phyloP scores from a whole-genome alignment of 257 asterid genomes.

The Sherardia arvensis region DNA sequence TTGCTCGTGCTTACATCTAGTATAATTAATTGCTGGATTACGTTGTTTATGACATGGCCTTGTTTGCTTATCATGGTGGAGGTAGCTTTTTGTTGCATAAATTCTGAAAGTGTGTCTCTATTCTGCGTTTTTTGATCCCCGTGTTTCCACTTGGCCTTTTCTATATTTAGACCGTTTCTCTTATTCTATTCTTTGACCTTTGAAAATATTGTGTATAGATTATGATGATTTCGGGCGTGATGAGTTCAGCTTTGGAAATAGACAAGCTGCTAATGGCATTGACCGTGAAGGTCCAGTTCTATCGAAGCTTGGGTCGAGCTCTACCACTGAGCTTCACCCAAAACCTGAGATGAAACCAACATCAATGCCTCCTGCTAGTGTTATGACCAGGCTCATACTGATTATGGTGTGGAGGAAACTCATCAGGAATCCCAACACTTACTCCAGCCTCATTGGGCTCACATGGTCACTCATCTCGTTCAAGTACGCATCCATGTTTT shows the following conservation, averaged over 20 bases:
- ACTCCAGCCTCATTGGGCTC: conserved; percentile 34
- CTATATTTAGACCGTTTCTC: not conserved
- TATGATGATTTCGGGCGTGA: conserved; percentile 77
- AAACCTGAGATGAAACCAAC: conserved; percentile 36
- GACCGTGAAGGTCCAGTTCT: conserved; percentile 47
- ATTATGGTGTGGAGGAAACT: conserved; percentile 46
- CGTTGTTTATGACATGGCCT: conserved; percentile 15
- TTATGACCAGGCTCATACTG: conserved; percentile 37
- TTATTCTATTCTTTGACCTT: not conserved
- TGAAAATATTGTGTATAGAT: conserved; percentile 28
- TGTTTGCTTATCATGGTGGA: conserved; percentile 24
- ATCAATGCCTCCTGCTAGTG: conserved; percentile 39
- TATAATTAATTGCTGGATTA: not conserved
- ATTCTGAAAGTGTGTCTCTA: conserved; percentile 29
- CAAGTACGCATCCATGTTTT: conserved; percentile 24
- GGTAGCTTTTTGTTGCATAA: conserved; percentile 17
- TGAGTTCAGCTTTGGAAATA: conserved; percentile 38
- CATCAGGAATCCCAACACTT: conserved; percentile 39
- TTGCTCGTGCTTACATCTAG: conserved; percentile 23
- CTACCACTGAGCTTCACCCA: conserved; percentile 79
- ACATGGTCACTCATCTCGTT: conserved; percentile 36
- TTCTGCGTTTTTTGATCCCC: conserved; percentile 41
- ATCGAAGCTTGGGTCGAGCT: conserved; percentile 82
- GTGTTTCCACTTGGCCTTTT: conserved; percentile 7
- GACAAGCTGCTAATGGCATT: conserved; percentile 20